These are phyloP conservation scores for Kluyveromyces sp. DNA, from an alignment of 1,139 yeast genomes.

Conservation along the genomic window DNA sequence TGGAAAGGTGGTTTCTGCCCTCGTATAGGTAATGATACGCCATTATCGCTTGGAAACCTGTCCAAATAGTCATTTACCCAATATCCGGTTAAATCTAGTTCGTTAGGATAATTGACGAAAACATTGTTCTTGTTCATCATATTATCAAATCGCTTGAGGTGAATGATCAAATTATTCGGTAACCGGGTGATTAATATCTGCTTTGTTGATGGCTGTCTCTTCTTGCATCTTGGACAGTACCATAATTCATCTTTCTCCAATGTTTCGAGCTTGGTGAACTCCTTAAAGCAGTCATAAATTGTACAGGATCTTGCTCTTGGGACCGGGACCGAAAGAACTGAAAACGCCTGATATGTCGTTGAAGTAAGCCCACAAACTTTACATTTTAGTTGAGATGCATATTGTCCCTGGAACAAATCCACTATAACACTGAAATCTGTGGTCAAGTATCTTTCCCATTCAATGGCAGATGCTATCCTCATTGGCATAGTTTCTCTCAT, in stretches of 20 bases:
- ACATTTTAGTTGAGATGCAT: conserved; percentile 72
- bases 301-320: conserved; percentile 35
- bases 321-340: conserved; percentile 68
- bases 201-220: conserved; percentile 59
- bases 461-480: conserved; percentile 81
- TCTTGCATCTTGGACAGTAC: conserved; percentile 80
- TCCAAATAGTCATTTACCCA: conserved; percentile 55
- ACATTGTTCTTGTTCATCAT: conserved; percentile 32
- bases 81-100: conserved; percentile 63
- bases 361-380: conserved; percentile 70
- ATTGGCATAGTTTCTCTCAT: conserved; percentile 69
- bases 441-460: conserved; percentile 88
- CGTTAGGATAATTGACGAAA: conserved; percentile 38
- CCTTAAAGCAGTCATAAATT: conserved; percentile 60
- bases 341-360: conserved; percentile 79
- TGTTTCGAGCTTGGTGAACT: conserved; percentile 59
- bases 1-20: conserved; percentile 77
- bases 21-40: conserved; percentile 47
- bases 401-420: conserved; percentile 86
- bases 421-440: conserved; percentile 81
- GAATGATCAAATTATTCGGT: conserved; percentile 66
- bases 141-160: conserved; percentile 68
- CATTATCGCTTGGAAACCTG: conserved; percentile 27
- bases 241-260: conserved; percentile 81
- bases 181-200: conserved; percentile 61